Evolutionary conservation across 164 flowering plant species (phyloP).

Genomic region (Liquidambar formosana): DNA sequence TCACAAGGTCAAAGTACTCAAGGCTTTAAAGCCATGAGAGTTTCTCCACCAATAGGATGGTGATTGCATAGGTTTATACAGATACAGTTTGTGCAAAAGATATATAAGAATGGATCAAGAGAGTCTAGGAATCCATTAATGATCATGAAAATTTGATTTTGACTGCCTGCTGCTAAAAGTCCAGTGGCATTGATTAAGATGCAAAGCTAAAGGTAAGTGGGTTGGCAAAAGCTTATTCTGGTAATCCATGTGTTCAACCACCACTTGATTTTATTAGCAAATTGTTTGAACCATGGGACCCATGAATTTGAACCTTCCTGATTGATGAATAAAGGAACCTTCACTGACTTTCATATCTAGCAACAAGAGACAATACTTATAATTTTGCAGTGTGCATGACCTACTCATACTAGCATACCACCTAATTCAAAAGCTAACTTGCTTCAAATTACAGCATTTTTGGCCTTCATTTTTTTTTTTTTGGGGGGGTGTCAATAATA

Average conservation of each 20-base stretch:
- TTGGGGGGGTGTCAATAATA: no score
- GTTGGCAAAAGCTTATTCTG: conserved; percentile 4
- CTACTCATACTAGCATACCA: no score
- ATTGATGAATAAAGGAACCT: background rate
- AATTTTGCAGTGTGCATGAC: no score
- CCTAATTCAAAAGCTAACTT: no score
- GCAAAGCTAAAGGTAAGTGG: conserved; percentile 25
- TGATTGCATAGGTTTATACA: no score
- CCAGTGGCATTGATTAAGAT: conserved; percentile 30
- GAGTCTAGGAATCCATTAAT: no score
- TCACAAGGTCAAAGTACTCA: background rate
- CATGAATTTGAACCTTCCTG: background rate
- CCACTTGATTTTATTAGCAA: no score
- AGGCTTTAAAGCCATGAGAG: no score
- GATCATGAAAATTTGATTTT: conserved; percentile 16
- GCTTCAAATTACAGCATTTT: no score
- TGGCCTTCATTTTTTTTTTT: no score
- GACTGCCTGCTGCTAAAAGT: conserved; percentile 28
- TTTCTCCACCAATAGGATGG: background rate
- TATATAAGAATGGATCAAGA: background rate
- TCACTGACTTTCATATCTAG: no score
- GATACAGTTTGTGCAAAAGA: background rate
- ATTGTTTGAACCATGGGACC: background rate
- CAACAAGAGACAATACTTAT: no score
- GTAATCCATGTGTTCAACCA: background rate